These are phyloP conservation scores for Cryptococcus sp. DNA, from an alignment of 1,284 basidiomycete genomes.

Conservation along the genomic window DNA sequence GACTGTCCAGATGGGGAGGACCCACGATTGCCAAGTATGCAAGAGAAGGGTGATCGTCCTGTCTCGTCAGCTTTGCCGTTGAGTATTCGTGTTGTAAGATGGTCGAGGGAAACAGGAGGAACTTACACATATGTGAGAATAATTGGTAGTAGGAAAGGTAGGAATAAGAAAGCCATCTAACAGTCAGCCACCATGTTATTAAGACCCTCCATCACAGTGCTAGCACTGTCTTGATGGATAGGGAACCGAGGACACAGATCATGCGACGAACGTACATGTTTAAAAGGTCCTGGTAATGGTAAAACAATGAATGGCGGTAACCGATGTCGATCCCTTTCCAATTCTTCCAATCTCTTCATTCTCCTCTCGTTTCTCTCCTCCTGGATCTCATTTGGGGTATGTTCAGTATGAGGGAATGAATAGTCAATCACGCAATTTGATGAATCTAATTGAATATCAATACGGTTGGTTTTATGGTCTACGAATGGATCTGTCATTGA, in stretches of 20 bases:
- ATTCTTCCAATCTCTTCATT: background rate
- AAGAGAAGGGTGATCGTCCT: background rate
- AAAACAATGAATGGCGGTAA: slow-evolving; percentile 35
- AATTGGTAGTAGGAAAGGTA: slow-evolving; percentile 32
- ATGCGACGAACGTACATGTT: slow-evolving; percentile 26
- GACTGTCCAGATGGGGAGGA: background rate
- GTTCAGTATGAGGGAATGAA: too few relatives aligned
- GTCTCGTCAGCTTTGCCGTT: background rate
- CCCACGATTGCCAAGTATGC: background rate
- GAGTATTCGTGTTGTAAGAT: background rate
- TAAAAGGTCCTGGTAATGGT: slow-evolving; percentile 24
- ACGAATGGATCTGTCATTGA: slow-evolving; percentile 66
- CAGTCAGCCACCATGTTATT: too few relatives aligned
- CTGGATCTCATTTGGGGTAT: background rate
- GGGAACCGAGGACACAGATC: background rate
- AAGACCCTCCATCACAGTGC: too few relatives aligned
- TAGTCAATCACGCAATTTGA: too few relatives aligned
- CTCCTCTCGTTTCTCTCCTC: background rate
- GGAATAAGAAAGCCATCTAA: too few relatives aligned
- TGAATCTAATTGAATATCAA: slow-evolving; percentile 60
- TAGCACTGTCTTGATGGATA: too few relatives aligned
- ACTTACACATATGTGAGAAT: slow-evolving; percentile 29
- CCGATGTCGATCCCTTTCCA: slow-evolving; percentile 11
- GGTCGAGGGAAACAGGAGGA: background rate
- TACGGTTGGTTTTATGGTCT: slow-evolving; percentile 51